Evolutionary conservation across 2,329 filamentous ascomycete species (phyloP), one percentile per base, ranked within the genome.

Genomic region (Cordyceps cicadae): DNA sequence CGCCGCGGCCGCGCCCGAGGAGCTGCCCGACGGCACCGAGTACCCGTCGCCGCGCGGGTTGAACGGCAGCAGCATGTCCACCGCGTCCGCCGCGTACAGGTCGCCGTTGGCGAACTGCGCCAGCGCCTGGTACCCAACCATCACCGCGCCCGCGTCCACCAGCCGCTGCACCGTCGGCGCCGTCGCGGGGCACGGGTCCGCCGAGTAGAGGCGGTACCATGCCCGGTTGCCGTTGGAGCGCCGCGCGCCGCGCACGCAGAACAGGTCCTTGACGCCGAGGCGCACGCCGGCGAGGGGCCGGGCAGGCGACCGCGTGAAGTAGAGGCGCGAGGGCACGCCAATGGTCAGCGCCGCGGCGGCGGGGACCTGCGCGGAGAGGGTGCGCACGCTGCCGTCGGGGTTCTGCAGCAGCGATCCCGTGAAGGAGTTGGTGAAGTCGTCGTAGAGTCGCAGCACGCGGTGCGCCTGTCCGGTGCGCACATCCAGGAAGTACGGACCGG

Each of bases 291-390:
- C 80, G 0, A 88, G 74, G 0, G 84, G 84, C 66, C 82, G 79
- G n/a, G 77, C 73, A 0, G 70, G 66, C 0, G 79, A 82, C 51
- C 75, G 78, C 2, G 75, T 79, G 70, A 76, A 84, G 71, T 86
- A 86, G 0, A 87, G 72, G 11, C 85, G 76, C 7, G 83, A 87
- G 4, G 84, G 84, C 0, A 87, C 85, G 66, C 61, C 77, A 37
- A 80, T 66, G 24, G 72, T 71, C 41, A 70, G 57, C 1, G 69
- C 65, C 1, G 65, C 64, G 2, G 68, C 66, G 15, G 66, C 64
- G 4, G 66, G 63, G 8, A 69, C 65, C 37, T 69, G 68, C 15
- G 71, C 71, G 1, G 70, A 70, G 29, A 74, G 60, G 8, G 68
- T 54, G 62, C 70, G 69, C 62, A 73, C 72, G 19, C 58, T 64